Base-by-base conservation (phyloP, 495 filamentous ascomycete genomes). In the Daldinia decipiens region DNA sequence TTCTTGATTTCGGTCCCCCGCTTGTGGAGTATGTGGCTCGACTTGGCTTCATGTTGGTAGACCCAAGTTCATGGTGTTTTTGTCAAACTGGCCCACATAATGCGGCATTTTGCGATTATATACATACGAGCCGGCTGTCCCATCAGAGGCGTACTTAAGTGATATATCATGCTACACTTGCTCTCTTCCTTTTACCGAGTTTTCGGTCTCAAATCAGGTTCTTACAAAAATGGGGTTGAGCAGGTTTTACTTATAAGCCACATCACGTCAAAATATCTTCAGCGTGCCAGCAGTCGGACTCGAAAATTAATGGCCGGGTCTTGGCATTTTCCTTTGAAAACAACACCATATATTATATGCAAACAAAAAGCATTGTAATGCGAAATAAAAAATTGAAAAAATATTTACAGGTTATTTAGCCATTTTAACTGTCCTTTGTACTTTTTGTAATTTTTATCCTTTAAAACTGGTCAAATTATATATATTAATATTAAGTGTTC, bases 231-330 rank as follows among this genome's bases (percentile, higher is more conserved):
- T 62, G 17, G 52, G 27, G 4, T 57, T 24, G 53, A 67, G 58
- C 58, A 47, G 50, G 59, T 63, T 71, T 67, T 61, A 65, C 40
- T 67, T 39, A 19, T 31, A 65, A 65, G 59, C 70, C 70, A 68
- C 59, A 65, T 64, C 55, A 68, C 60, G 47, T 61, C 65, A 26
- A 43, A 50, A 51, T 62, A 32, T 63, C 58, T 55, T 63, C 45
- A 50, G 38, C 51, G 38, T 61, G 13, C 60, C 43, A 55, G 21
- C 43, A 55, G 21, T n/a, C n/a, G n/a, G n/a, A n/a, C n/a, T n/a
- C n/a, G n/a, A n/a, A n/a, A n/a, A n/a, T n/a, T n/a, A n/a, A n/a
- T n/a, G n/a, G n/a, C n/a, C n/a, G n/a, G n/a, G n/a, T n/a, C n/a
- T n/a, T n/a, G n/a, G n/a, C n/a, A n/a, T n/a, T n/a, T n/a, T n/a